A percentile compares a stretch with the other conserved stretches of the same genome.
phyloP scores from a whole-genome alignment of 345 rosid species.

The Aegle marmelos region DNA sequence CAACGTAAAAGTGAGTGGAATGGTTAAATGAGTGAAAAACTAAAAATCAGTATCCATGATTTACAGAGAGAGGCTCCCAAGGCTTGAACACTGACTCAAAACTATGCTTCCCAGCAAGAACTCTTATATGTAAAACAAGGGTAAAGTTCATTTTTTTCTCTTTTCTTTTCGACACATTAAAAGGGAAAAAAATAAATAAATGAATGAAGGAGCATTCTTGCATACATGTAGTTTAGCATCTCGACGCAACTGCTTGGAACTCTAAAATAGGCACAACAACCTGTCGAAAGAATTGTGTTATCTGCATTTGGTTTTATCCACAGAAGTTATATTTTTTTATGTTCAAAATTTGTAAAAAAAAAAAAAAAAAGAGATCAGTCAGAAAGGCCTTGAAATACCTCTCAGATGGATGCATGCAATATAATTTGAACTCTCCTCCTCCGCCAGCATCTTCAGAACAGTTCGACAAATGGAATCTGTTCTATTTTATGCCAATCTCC shows the following conservation, averaged over 20 bases:
- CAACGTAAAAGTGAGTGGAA: too few relatives aligned
- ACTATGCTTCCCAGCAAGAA: background rate
- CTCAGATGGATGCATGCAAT: background rate
- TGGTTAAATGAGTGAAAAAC: too few relatives aligned
- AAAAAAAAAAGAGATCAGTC: background rate
- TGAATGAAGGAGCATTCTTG: too few relatives aligned
- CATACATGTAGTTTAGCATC: background rate
- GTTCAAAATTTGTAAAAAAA: background rate
- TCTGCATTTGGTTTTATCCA: background rate
- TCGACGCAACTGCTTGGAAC: background rate
- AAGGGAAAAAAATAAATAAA: too few relatives aligned
- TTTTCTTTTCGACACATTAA: too few relatives aligned
- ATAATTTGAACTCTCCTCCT: background rate
- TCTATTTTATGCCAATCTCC: background rate
- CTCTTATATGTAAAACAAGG: background rate
- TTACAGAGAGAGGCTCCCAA: background rate
- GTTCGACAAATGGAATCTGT: background rate
- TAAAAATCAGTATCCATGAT: background rate
- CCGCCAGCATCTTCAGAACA: background rate
- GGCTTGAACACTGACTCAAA: background rate
- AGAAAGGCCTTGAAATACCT: background rate
- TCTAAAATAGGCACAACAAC: too few relatives aligned
- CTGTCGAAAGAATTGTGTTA: background rate
- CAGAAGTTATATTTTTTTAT: background rate
- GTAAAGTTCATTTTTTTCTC: background rate